A percentile compares a stretch with the other conserved stretches of the same genome.
These are phyloP conservation scores for Microcyclospora pomicola DNA, from an alignment of 2,329 filamentous ascomycete species.

Conservation along the genomic window DNA sequence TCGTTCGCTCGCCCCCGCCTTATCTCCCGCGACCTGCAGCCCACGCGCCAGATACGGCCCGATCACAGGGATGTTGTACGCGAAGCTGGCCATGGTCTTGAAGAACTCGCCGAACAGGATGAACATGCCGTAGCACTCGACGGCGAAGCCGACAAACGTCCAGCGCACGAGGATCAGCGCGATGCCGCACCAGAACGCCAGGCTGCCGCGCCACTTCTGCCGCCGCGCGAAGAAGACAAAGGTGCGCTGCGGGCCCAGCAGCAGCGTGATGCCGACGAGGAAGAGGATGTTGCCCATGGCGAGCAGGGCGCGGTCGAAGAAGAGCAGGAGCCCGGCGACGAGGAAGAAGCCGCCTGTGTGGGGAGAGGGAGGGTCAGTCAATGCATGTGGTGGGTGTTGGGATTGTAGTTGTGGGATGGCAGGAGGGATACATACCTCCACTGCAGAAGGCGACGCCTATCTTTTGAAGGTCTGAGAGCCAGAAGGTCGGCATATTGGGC, in stretches of 20 bases:
- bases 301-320: conserved; percentile 96
- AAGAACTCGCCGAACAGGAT: conserved; percentile 94
- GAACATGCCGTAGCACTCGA: conserved; percentile 87
- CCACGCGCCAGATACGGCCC: conserved; percentile 70
- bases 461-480: conserved; percentile 92
- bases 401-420: no score
- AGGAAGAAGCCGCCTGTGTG: conserved; percentile 90
- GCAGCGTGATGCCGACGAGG: conserved; percentile 87
- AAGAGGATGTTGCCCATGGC: conserved; percentile 99
- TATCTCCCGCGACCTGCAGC: conserved; percentile 60
- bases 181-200: conserved; percentile 74
- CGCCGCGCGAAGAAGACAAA: conserved; percentile 85
- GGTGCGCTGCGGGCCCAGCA: conserved; percentile 86
- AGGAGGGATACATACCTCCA: conserved; percentile 61
- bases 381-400: neutral
- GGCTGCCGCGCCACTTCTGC: conserved; percentile 84
- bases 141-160: conserved; percentile 78
- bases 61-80: conserved; percentile 68
- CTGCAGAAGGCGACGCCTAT: conserved; percentile 96
- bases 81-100: conserved; percentile 79
- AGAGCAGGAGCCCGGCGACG: conserved; percentile 83
- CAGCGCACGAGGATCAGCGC: conserved; percentile 75
- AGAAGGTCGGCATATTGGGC: conserved; percentile 68
- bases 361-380: conserved; percentile 1
- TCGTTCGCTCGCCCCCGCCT: conserved; percentile 46